Evolutionary conservation across 2,329 filamentous ascomycete species (phyloP).

Genomic region (Neopestalotiopsis sp.): DNA sequence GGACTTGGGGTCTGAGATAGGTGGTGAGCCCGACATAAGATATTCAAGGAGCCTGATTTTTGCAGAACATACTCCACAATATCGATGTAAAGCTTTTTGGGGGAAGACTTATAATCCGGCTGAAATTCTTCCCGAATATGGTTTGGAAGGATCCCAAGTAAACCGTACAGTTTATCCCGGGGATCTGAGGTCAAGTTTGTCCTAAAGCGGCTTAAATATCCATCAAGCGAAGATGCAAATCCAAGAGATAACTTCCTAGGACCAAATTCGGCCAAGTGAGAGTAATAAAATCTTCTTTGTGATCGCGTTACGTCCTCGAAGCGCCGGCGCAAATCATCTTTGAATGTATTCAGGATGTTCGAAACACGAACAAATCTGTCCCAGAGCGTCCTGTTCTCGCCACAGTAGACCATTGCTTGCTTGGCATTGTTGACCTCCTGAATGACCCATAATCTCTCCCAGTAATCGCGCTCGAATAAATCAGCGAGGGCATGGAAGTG

Average conservation of each 20-base stretch:
- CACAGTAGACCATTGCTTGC: background rate
- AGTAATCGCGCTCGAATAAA: background rate
- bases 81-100: background rate
- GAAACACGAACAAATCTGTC: rapidly evolving
- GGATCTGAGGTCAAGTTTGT: background rate
- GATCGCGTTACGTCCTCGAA: rapidly evolving
- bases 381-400: background rate
- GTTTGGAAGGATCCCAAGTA: background rate
- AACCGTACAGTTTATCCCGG: background rate
- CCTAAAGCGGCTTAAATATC: background rate
- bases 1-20: background rate
- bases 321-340: background rate
- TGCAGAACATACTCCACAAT: background rate
- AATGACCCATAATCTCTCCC: background rate
- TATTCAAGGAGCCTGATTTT: background rate
- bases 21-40: background rate
- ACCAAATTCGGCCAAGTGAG: too few relatives aligned
- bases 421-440: background rate
- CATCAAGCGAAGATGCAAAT: too few relatives aligned
- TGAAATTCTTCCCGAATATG: background rate
- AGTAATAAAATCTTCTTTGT: too few relatives aligned
- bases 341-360: background rate
- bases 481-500: background rate
- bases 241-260: too few relatives aligned
- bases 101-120: background rate